Evolutionary conservation across 1,139 yeast species (phyloP).

Genomic region (Saccharomyces hybrid): DNA sequence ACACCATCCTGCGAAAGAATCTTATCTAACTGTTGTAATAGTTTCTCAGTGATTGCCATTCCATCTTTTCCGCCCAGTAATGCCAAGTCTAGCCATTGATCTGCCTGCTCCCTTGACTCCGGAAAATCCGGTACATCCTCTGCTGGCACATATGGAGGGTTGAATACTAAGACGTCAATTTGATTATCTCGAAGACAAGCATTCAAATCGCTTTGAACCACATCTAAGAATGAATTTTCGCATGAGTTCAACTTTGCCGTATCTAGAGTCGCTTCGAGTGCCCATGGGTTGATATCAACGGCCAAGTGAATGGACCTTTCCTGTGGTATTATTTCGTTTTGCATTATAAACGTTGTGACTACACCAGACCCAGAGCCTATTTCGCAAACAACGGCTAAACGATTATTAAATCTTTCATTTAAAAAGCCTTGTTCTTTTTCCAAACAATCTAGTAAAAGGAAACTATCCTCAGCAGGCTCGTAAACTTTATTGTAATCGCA

Average conservation of each 20-base stretch:
- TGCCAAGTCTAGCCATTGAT: constrained; percentile 79
- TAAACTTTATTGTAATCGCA: constrained; percentile 56
- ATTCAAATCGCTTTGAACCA: constrained; percentile 53
- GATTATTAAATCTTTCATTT: constrained; percentile 27
- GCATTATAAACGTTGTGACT: constrained; percentile 60
- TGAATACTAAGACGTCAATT: constrained; percentile 71
- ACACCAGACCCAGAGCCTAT: constrained; percentile 91
- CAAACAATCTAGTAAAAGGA: constrained; percentile 67
- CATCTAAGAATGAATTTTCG: constrained; percentile 39
- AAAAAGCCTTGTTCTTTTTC: constrained; percentile 48
- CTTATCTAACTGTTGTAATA: constrained; percentile 45
- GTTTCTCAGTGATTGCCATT: constrained; percentile 68
- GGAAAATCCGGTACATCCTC: constrained; percentile 52
- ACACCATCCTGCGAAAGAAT: constrained; percentile 51
- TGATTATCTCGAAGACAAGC: constrained; percentile 38
- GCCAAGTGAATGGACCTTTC: constrained; percentile 45
- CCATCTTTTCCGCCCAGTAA: constrained; percentile 84
- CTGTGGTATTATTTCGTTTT: constrained; percentile 20
- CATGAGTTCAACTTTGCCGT: constrained; percentile 48
- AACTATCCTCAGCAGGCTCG: constrained; percentile 92
- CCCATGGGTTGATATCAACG: constrained; percentile 74
- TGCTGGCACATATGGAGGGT: constrained; percentile 96
- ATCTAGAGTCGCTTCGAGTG: constrained; percentile 47
- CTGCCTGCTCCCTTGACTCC: constrained; percentile 35
- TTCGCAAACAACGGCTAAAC: constrained; percentile 60